A percentile compares a stretch with the other conserved stretches of the same genome.
Conservation (phyloP, 805 yeast species). For the Metschnikowia koreensis region DNA sequence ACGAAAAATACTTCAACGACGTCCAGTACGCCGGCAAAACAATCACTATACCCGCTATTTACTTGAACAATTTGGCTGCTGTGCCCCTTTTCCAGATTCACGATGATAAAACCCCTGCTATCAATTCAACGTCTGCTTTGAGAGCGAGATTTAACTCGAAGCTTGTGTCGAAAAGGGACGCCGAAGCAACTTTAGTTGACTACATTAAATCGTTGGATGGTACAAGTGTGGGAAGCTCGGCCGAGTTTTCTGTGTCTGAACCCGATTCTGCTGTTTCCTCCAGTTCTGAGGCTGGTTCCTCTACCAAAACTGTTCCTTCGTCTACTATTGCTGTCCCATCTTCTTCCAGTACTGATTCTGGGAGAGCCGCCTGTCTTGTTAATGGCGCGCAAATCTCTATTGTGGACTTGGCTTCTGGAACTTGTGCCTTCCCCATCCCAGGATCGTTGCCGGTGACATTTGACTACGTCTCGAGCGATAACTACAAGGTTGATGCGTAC, state of each 20-base stretch:
- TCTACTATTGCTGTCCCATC: constrained; percentile 1
- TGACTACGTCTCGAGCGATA: constrained; percentile 26
- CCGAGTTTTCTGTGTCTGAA: constrained; percentile 14
- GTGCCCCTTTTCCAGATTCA: constrained; percentile 31
- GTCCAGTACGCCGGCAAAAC: constrained; percentile 30
- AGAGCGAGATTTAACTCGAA: constrained; percentile 33
- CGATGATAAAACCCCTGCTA: constrained; percentile 25
- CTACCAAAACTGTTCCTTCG: constrained; percentile 10
- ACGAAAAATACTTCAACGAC: constrained; percentile 32
- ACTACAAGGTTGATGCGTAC: constrained; percentile 37
- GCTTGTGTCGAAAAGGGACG: constrained; percentile 35
- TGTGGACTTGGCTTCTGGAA: constrained; percentile 42
- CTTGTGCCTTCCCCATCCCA: constrained; percentile 39
- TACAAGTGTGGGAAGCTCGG: constrained; percentile 17
- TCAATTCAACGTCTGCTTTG: constrained; percentile 42
- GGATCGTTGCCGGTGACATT: constrained; percentile 25
- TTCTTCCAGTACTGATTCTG: too few species aligned
- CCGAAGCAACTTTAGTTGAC: constrained; percentile 22
- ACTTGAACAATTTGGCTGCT: constrained; percentile 23
- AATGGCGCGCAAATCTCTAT: constrained; percentile 32
- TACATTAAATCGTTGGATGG: constrained; percentile 27
- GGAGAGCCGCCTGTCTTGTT: constrained; percentile 34
- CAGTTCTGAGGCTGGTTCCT: constrained; percentile 19
- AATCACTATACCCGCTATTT: constrained; percentile 33
- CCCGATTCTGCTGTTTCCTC: constrained; percentile 11